phyloP scores from a whole-genome alignment of 306 rosid species.

The Sindora glabra region DNA sequence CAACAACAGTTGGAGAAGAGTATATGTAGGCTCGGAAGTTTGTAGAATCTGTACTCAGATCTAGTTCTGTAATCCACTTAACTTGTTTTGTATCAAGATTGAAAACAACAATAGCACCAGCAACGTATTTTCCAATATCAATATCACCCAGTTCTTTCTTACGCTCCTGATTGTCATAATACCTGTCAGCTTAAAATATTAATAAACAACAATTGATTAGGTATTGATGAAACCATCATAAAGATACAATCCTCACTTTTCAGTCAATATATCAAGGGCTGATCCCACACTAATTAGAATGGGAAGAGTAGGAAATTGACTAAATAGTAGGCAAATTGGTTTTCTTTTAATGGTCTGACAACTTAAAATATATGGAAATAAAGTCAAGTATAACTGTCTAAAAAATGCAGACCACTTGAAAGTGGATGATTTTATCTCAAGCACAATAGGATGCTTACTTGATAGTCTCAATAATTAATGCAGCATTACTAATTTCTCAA shows the following conservation, averaged over 20 bases:
- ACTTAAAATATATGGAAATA: no score
- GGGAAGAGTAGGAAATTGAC: neutral
- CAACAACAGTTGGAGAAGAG: constrained; percentile 86
- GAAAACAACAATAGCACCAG: constrained; percentile 88
- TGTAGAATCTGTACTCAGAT: constrained; percentile 79
- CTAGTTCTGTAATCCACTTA: constrained; percentile 87
- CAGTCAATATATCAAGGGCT: neutral
- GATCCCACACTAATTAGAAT: neutral
- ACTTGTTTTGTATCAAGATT: constrained; percentile 90
- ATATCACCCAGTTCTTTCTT: constrained; percentile 82
- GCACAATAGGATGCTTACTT: no score
- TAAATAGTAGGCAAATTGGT: no score
- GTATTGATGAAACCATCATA: neutral
- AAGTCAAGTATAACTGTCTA: no score
- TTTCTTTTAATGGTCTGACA: no score
- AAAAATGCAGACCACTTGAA: no score
- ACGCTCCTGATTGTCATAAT: constrained; percentile 87
- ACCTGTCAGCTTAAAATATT: constrained; percentile 63
- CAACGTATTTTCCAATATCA: constrained; percentile 84
- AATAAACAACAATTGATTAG: neutral
- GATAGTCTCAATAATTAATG: no score
- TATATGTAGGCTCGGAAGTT: constrained; percentile 66
- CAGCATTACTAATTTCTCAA: no score
- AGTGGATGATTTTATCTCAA: no score
- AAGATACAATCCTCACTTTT: constrained; percentile 7